Evolutionary conservation across 2,329 filamentous ascomycete genomes (phyloP).

Genomic region (Arthrobotrys iridis): DNA sequence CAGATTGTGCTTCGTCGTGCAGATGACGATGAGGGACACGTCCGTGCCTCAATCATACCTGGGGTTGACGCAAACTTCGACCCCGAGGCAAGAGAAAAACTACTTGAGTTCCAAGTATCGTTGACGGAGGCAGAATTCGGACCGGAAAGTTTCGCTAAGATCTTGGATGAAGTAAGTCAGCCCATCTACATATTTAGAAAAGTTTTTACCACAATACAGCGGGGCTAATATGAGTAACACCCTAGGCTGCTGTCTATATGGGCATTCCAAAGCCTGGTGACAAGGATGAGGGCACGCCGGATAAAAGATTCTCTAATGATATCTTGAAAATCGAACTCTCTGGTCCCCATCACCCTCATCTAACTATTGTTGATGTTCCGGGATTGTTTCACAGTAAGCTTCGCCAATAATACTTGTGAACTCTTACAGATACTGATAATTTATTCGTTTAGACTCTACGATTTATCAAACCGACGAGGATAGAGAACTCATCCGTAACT

Average conservation of each 20-base stretch:
- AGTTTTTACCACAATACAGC: neutral
- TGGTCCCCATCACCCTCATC: slow-evolving; percentile 55
- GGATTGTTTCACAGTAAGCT: slow-evolving; percentile 58
- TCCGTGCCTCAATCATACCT: slow-evolving; percentile 57
- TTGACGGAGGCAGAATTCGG: slow-evolving; percentile 44
- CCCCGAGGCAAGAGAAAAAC: slow-evolving; percentile 25
- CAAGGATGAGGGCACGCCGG: slow-evolving; percentile 13
- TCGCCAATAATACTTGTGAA: neutral
- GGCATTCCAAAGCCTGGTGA: slow-evolving; percentile 55
- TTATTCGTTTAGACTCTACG: slow-evolving; percentile 54
- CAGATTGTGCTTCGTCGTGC: slow-evolving; percentile 58
- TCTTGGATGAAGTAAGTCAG: slow-evolving; percentile 27
- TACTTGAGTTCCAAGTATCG: slow-evolving; percentile 47
- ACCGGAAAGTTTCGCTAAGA: slow-evolving; percentile 37
- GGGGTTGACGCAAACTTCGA: slow-evolving; percentile 18
- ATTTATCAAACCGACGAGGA: slow-evolving; percentile 57
- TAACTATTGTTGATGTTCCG: slow-evolving; percentile 58
- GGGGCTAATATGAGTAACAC: slow-evolving; percentile 17
- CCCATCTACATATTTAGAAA: neutral
- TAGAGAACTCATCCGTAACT: slow-evolving; percentile 54
- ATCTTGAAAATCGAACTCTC: slow-evolving; percentile 58
- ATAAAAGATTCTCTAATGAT: slow-evolving; percentile 56
- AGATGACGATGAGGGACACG: slow-evolving; percentile 45
- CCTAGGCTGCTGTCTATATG: slow-evolving; percentile 56
- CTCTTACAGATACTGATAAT: neutral